Base-by-base conservation (phyloP, 1,284 basidiomycete genomes). In the Salmacisia buchloeana region DNA sequence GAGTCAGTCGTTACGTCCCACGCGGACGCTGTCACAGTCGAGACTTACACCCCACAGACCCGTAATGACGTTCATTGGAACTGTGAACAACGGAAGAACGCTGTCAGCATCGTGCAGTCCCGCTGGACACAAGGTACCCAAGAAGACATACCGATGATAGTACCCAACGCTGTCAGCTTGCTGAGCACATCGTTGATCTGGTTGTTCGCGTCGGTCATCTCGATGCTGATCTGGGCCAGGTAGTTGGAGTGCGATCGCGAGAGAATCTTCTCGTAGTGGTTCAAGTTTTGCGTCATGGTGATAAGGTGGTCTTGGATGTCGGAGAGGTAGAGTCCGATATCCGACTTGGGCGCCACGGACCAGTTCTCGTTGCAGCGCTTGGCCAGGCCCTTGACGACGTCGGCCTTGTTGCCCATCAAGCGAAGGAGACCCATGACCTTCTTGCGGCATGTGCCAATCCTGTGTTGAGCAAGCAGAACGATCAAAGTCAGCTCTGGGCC, bases 251-350 rank as follows among this genome's bases (percentile, higher is more conserved):
- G 94, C 45, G 94, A 97, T 33, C 94, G 88, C 1, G 94, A 97
- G 7, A 98, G 85, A 79, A 98, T 98, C 84, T 97, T 98, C 80
- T 97, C 94, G 83, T 97, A 97, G 81, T 97, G 94, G 81, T 96
- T 97, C 84, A 97, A 81, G 80, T 97, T 98, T 81, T 97, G 94
- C 2, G 94, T 99, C 93, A 98, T 98, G 33, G 96, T 99, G 81
- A 98, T 97, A 81, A 98, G 82, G 82, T 99, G 96, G 81, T 98
- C 96, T 84, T 92, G 78, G 21, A 78, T 74, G 83, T 96, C 93
- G 5, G 91, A 94, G 1, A 97, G 86, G 82, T 96, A 94, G 6
- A 97, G 85, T 1, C 94, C 94, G 69, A 99, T 98, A 80, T 99
- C 94, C 9, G 91, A 91, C 68, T 96, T 97, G 0, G 96, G 96